Conservation (phyloP, 202 grass and related monocot species). For the Digitaria exilis region DNA sequence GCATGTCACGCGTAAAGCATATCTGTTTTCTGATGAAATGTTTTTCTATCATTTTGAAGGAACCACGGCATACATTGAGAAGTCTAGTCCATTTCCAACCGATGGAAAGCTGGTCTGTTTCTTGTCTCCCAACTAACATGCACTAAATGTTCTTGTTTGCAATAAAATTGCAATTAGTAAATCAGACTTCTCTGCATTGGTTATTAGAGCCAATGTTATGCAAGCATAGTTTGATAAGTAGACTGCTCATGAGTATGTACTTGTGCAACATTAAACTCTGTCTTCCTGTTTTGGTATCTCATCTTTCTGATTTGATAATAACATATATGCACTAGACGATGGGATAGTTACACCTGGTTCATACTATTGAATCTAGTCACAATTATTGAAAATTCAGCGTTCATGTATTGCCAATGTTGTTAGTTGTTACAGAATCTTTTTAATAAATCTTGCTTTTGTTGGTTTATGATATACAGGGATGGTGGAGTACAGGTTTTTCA, state of each 20-base stretch:
- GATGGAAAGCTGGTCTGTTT: conserved; percentile 83
- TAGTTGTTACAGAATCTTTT: neutral
- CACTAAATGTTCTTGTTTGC: conserved; percentile 9
- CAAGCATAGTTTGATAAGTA: neutral
- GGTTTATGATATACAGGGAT: conserved; percentile 61
- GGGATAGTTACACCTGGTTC: neutral
- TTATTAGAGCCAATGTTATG: neutral
- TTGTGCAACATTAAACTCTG: neutral
- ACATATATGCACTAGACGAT: neutral
- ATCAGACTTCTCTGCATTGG: neutral
- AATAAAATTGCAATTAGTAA: neutral
- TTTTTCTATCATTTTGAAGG: conserved; percentile 51
- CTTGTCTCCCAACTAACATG: neutral
- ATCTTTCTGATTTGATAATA: conserved; percentile 20
- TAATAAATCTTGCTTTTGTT: neutral
- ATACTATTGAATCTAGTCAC: neutral
- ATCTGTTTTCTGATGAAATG: neutral
- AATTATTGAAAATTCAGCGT: conserved; percentile 9
- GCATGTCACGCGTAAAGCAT: too few relatives aligned
- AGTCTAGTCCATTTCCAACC: conserved; percentile 83
- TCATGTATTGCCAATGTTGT: conserved; percentile 25
- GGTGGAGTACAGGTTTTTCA: conserved; percentile 92
- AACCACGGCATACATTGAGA: conserved; percentile 85
- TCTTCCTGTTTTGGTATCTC: neutral
- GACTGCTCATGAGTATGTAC: neutral